Percentiles rank a stretch among this genome's conserved stretches.
These are phyloP conservation scores for Waitea zeae DNA, from an alignment of 1,284 basidiomycete genomes.

Conservation along the genomic window DNA sequence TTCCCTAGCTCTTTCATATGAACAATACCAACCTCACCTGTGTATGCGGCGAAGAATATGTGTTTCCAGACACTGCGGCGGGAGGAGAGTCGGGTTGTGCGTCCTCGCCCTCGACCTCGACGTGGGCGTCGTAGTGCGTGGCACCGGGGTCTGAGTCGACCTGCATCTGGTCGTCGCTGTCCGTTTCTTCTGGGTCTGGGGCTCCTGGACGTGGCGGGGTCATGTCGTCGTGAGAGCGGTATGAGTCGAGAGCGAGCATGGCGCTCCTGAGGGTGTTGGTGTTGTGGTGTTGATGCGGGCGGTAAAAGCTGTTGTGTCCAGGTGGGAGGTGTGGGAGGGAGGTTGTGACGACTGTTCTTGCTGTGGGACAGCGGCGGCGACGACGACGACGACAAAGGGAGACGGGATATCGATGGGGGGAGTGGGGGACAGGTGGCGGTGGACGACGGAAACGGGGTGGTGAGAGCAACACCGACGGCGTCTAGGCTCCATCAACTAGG, in stretches of 20 bases:
- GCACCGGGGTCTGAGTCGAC: constrained; percentile 28
- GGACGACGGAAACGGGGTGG: too few species aligned
- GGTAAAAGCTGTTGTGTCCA: too few species aligned
- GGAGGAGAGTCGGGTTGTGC: constrained; percentile 10
- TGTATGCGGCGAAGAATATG: neutral
- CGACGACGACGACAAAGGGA: too few species aligned
- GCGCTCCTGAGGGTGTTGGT: constrained; percentile 11
- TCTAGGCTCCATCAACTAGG: too few species aligned
- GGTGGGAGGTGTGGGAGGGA: constrained; percentile 9
- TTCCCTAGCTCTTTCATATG: too few species aligned
- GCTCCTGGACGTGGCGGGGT: neutral
- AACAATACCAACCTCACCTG: too few species aligned
- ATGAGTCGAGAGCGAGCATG: constrained; percentile 3
- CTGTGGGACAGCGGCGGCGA: too few species aligned
- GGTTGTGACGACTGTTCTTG: too few species aligned
- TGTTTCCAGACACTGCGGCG: constrained; percentile 10
- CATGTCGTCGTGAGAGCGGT: neutral
- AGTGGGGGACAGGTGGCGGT: too few species aligned
- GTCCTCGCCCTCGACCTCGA: constrained; percentile 34
- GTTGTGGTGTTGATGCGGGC: constrained; percentile 13
- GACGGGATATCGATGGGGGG: too few species aligned
- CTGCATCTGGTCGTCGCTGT: constrained; percentile 20
- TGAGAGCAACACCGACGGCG: too few species aligned
- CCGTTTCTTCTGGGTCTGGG: constrained; percentile 21
- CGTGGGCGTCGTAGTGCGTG: constrained; percentile 26